A percentile compares a stretch with the other conserved stretches of the same genome.
Evolutionary conservation across 2,329 filamentous ascomycete genomes (phyloP).

Genomic region (Ophiostoma sp.): DNA sequence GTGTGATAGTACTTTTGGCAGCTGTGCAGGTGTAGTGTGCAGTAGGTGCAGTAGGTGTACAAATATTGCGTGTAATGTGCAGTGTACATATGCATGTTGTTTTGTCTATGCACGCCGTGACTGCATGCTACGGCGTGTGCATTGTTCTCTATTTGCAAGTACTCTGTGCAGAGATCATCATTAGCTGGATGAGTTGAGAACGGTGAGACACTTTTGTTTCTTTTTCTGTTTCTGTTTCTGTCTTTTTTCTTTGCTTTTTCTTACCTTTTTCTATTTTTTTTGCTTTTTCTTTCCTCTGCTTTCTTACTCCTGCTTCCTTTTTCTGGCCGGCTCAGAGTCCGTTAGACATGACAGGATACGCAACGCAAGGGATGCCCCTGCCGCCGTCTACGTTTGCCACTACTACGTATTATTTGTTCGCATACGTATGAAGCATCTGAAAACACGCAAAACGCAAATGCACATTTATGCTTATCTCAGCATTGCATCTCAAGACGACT

Average conservation of each 20-base stretch:
- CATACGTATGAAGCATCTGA: too few species aligned
- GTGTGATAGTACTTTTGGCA: conserved; percentile 3
- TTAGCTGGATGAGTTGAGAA: neutral
- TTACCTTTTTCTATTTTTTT: neutral
- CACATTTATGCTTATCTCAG: too few species aligned
- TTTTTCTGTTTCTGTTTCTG: neutral
- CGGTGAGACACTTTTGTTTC: neutral
- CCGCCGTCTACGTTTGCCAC: neutral
- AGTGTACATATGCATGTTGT: neutral
- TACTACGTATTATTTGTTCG: too few species aligned
- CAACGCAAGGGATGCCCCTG: conserved; percentile 14
- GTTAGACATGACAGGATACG: conserved; percentile 8
- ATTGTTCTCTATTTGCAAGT: neutral
- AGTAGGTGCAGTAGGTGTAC: neutral
- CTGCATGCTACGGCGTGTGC: conserved; percentile 4
- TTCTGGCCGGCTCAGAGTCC: neutral
- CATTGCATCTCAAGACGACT: too few species aligned
- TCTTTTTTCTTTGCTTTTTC: neutral
- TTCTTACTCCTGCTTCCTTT: neutral
- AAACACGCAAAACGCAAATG: too few species aligned
- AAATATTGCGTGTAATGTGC: neutral
- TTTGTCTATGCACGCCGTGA: neutral
- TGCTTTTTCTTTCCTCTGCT: neutral
- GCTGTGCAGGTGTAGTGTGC: neutral
- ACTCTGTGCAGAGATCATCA: neutral